These are phyloP conservation scores for Boletus rufocinnamomeus DNA, from an alignment of 768 basidiomycete genomes.

Conservation along the genomic window DNA sequence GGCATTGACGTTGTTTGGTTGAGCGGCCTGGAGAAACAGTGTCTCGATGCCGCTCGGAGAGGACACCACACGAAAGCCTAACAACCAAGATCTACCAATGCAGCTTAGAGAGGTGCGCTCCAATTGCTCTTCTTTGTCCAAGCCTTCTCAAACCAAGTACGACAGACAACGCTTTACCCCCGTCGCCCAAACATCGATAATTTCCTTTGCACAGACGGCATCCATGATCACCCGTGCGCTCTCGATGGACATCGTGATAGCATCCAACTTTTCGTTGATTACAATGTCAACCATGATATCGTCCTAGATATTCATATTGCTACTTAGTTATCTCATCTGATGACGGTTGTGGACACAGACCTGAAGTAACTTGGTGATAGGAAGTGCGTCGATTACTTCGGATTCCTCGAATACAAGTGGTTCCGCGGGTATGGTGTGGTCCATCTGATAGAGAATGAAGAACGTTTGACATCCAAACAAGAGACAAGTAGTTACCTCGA, in stretches of 20 bases:
- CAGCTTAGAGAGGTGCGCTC: conserved; percentile 8
- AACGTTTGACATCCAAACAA: background rate
- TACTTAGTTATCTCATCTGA: background rate
- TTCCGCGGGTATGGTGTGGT: conserved; percentile 37
- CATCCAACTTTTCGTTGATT: conserved; percentile 19
- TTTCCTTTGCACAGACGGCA: conserved; percentile 13
- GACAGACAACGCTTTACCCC: conserved; percentile 19
- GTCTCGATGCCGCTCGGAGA: conserved; percentile 76
- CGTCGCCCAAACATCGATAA: conserved; percentile 24
- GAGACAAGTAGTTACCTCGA: conserved; percentile 35
- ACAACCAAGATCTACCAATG: background rate
- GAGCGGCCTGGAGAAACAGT: conserved; percentile 72
- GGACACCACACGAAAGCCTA: conserved; percentile 37
- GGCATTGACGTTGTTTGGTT: conserved; percentile 80
- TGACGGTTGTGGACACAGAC: conserved; percentile 15
- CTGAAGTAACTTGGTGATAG: conserved; percentile 28
- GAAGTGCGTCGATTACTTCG: conserved; percentile 18
- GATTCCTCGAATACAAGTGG: conserved; percentile 11
- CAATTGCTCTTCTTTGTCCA: background rate
- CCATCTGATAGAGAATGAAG: conserved; percentile 28
- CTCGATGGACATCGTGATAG: conserved; percentile 27
- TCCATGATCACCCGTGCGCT: conserved; percentile 21
- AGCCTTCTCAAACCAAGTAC: conserved; percentile 1
- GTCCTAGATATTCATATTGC: conserved; percentile 25
- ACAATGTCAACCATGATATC: conserved; percentile 38